Conservation (phyloP, 441 rosid species). For the Manihot esculenta region DNA sequence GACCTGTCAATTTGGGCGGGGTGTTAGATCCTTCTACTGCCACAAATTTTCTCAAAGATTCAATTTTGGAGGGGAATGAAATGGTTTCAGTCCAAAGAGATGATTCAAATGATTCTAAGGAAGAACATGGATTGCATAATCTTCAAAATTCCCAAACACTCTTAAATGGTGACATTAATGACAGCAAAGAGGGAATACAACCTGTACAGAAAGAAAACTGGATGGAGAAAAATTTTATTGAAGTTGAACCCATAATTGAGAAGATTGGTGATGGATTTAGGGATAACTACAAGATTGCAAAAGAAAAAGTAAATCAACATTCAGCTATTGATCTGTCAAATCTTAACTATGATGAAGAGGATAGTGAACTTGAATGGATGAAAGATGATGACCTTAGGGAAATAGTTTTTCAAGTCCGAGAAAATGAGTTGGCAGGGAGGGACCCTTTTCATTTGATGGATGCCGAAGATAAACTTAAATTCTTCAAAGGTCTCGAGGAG, state of each 20-base stretch:
- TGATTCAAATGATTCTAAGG: slow-evolving; percentile 27
- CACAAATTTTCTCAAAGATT: slow-evolving; percentile 25
- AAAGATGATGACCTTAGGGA: slow-evolving; percentile 74
- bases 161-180: slow-evolving; percentile 20
- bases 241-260: slow-evolving; percentile 62
- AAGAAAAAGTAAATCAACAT: slow-evolving; percentile 46
- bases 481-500: slow-evolving; percentile 82
- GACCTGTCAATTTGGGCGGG: slow-evolving; percentile 28
- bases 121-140: slow-evolving; percentile 28
- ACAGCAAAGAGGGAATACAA: slow-evolving; percentile 30
- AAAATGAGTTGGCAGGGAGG: slow-evolving; percentile 78
- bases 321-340: slow-evolving; percentile 37
- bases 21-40: slow-evolving; percentile 30
- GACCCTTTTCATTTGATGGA: slow-evolving; percentile 83
- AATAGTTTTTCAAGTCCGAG: slow-evolving; percentile 85
- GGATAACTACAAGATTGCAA: slow-evolving; percentile 68
- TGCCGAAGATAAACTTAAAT: slow-evolving; percentile 65
- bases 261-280: slow-evolving; percentile 75
- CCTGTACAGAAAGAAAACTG: slow-evolving; percentile 47
- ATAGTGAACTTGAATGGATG: slow-evolving; percentile 85
- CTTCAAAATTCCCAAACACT: slow-evolving; percentile 18
- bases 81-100: slow-evolving; percentile 26
- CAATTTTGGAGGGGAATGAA: slow-evolving; percentile 22
- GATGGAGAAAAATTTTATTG: slow-evolving; percentile 67
- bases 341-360: slow-evolving; percentile 46